Conservation (phyloP, 73 alveolate genomes). For the Paramecium biaurelia region DNA sequence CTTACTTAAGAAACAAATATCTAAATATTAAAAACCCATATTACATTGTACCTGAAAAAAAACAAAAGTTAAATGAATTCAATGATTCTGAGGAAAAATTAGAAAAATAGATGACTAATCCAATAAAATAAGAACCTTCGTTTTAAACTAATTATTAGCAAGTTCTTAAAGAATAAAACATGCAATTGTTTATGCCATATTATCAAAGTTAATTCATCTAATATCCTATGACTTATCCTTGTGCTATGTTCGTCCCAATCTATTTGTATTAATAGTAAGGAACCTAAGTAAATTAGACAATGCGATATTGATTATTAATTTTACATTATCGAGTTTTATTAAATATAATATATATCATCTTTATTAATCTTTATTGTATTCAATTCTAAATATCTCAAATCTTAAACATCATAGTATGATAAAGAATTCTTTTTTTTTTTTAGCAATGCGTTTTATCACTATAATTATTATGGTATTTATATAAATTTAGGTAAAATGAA, state of each 20-base stretch:
- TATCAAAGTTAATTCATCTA: not conserved
- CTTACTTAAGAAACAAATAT: conserved; percentile 55
- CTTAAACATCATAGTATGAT: not conserved
- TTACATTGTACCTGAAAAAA: conserved; percentile 34
- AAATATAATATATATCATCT: not conserved
- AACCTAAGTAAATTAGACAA: not conserved
- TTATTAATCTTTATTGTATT: not conserved
- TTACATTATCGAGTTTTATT: not conserved
- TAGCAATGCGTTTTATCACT: not conserved
- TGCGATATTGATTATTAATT: not conserved
- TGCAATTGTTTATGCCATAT: not conserved
- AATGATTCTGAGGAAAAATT: not conserved
- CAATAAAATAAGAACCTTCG: not conserved
- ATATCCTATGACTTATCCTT: not conserved
- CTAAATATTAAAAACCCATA: conserved; percentile 44
- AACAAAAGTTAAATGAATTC: not conserved
- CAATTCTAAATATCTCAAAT: not conserved
- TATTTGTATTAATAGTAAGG: not conserved
- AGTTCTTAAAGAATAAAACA: not conserved
- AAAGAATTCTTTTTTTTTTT: not conserved
- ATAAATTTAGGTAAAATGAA: not conserved
- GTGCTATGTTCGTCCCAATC: not conserved
- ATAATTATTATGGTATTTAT: not conserved
- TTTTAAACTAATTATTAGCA: not conserved
- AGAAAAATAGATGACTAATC: not conserved